Evolutionary conservation across 2,329 filamentous ascomycete species (phyloP), one percentile per base, ranked within the genome.

Genomic region (Microsporum ferrugineum): DNA sequence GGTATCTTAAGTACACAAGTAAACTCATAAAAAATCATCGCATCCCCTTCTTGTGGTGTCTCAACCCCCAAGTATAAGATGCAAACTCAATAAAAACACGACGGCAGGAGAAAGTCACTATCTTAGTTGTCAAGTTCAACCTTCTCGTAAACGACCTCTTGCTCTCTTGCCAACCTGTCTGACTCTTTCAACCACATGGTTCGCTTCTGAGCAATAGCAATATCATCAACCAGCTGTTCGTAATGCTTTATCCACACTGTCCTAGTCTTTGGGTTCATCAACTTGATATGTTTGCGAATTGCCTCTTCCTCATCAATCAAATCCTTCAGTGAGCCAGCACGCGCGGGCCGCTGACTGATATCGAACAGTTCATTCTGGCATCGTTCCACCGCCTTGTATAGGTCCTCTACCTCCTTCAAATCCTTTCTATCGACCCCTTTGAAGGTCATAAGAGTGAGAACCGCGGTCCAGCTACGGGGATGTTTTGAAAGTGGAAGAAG

Each of bases 391-490:
- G 62, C 58, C 7, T 64, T 60, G n/a, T 64, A 60, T 51, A 66
- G 62, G 14, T 57, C 61, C 1, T 66, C 63, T 33, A 72, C 60
- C 17, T 64, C 61, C 38, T 66, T 64, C 66, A 67, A 68, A 12
- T 66, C 66, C 3, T 62, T 62, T 2, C 58, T 34, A 0, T 65
- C 62, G 29, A 72, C 68, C 29, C 64, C 63, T 10, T 65, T 61
- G 29, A 70, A 71, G 0, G 69, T 70, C 60, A 65, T 62, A 39
- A 70, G 57, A n/a, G 71, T 66, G 31, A 71, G 59, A 1, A 68
- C 67, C n/a, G 68, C 67, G 0, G 69, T 71, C 61, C 66, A 69
- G 69, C 68, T 71, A 2, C 65, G 63, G 12, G 62, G 62, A 36
- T 67, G 64, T 14, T 68, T 62, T 23, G 63, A 59, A 33, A 62